A percentile compares a stretch with the other conserved stretches of the same genome.
Evolutionary conservation across 306 rosid genomes (phyloP).

Genomic region (Lablab purpureus): DNA sequence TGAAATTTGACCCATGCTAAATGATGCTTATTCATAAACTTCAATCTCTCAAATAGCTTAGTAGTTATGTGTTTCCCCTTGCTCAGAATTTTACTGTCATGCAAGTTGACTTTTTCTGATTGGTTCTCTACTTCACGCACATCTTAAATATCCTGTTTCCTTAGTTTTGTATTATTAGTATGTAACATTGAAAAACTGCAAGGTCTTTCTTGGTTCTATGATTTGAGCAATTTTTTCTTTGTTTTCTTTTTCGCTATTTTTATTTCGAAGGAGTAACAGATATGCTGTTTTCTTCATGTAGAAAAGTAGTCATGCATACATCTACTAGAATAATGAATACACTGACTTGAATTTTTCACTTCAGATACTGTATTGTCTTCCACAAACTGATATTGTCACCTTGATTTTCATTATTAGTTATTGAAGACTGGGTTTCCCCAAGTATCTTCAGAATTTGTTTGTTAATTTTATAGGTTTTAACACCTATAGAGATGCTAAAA

Average conservation of each 20-base stretch:
- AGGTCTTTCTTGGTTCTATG: constrained; percentile 19
- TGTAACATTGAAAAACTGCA: constrained; percentile 1
- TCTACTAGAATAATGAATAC: constrained; percentile 20
- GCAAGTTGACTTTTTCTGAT: constrained; percentile 22
- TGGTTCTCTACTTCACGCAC: neutral
- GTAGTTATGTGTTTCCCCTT: constrained; percentile 23
- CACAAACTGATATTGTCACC: neutral
- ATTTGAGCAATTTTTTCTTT: neutral
- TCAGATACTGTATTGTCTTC: neutral
- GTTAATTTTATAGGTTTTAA: neutral
- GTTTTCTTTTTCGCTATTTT: neutral
- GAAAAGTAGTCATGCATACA: neutral
- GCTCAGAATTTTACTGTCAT: neutral
- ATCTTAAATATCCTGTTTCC: neutral
- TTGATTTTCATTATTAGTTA: constrained; percentile 5
- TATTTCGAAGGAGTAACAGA: neutral
- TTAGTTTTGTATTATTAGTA: constrained; percentile 1
- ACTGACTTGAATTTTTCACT: neutral
- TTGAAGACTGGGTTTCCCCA: neutral
- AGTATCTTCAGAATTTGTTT: neutral
- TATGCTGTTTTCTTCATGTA: neutral
- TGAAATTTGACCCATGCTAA: constrained; percentile 7
- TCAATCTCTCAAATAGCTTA: constrained; percentile 3
- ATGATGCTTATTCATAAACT: constrained; percentile 1
- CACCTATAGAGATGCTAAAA: neutral